phyloP scores from a whole-genome alignment of 306 rosid species.

The Fagus crenata region DNA sequence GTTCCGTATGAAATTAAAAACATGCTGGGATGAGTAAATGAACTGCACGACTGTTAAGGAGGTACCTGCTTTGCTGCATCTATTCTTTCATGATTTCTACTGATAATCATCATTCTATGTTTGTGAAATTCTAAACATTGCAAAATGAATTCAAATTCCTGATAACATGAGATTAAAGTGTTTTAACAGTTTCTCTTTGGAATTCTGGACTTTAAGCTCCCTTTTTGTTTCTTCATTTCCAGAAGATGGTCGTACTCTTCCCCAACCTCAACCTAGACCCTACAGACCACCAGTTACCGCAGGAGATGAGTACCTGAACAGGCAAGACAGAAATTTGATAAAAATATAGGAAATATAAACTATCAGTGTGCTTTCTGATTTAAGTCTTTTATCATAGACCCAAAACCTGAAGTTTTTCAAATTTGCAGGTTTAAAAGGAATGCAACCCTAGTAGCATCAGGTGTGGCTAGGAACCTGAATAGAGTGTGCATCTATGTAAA shows the following conservation, averaged over 20 bases:
- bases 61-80: not conserved
- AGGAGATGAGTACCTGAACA: slow-evolving; percentile 67
- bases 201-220: not conserved
- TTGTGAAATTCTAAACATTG: not conserved
- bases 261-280: slow-evolving; percentile 58
- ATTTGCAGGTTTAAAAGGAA: slow-evolving; percentile 74
- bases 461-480: slow-evolving; percentile 72
- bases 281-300: slow-evolving; percentile 50
- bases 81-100: not conserved
- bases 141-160: not conserved
- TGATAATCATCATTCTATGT: not conserved
- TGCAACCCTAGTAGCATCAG: slow-evolving; percentile 76
- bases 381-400: not conserved
- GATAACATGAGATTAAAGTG: not conserved
- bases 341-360: not conserved
- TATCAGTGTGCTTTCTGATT: not conserved
- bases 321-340: slow-evolving; percentile 49
- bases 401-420: slow-evolving; percentile 12
- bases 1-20: not conserved
- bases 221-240: slow-evolving; percentile 14
- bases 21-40: slow-evolving; percentile 7
- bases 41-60: slow-evolving; percentile 1
- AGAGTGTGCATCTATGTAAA: slow-evolving; percentile 62
- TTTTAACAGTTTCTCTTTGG: not conserved
- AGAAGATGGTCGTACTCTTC: slow-evolving; percentile 45